phyloP scores from a whole-genome alignment of 192 early-diverging fungal genomes.

The Chytriomyces confervae region DNA sequence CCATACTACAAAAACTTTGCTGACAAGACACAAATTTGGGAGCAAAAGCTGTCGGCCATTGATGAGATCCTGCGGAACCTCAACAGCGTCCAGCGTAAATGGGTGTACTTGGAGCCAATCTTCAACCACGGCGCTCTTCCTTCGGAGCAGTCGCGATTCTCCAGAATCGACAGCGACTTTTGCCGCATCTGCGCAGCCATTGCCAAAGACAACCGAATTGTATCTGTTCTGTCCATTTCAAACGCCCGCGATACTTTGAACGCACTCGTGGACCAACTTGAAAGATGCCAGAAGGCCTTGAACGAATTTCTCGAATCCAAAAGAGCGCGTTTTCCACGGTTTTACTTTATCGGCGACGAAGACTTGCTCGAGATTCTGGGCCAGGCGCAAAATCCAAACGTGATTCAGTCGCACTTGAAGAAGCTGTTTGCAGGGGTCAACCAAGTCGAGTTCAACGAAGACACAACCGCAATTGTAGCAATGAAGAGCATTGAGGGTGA shows the following conservation, averaged over 20 bases:
- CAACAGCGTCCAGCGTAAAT: slow-evolving; percentile 60
- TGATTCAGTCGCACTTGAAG: slow-evolving; percentile 65
- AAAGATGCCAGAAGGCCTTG: slow-evolving; percentile 65
- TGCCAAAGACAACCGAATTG: slow-evolving; percentile 46
- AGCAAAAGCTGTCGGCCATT: slow-evolving; percentile 53
- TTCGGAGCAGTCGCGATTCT: slow-evolving; percentile 56
- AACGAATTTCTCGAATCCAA: slow-evolving; percentile 66
- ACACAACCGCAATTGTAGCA: slow-evolving; percentile 46
- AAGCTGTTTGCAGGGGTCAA: slow-evolving; percentile 67
- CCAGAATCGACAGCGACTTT: slow-evolving; percentile 59
- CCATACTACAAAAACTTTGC: slow-evolving; percentile 64
- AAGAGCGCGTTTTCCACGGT: slow-evolving; percentile 56
- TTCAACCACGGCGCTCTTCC: slow-evolving; percentile 62
- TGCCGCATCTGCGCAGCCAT: slow-evolving; percentile 51
- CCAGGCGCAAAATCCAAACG: slow-evolving; percentile 63
- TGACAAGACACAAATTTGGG: slow-evolving; percentile 58
- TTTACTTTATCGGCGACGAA: slow-evolving; percentile 68
- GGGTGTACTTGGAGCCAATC: slow-evolving; percentile 69
- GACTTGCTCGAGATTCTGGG: slow-evolving; percentile 66
- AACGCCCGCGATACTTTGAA: slow-evolving; percentile 47
- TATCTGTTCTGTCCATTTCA: slow-evolving; percentile 52
- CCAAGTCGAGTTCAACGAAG: slow-evolving; percentile 56
- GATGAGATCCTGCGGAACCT: slow-evolving; percentile 59
- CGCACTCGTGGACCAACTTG: slow-evolving; percentile 60
- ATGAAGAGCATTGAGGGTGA: slow-evolving; percentile 64